Evolutionary conservation across 768 basidiomycete genomes (phyloP).

Genomic region (Phallus indusiatus): DNA sequence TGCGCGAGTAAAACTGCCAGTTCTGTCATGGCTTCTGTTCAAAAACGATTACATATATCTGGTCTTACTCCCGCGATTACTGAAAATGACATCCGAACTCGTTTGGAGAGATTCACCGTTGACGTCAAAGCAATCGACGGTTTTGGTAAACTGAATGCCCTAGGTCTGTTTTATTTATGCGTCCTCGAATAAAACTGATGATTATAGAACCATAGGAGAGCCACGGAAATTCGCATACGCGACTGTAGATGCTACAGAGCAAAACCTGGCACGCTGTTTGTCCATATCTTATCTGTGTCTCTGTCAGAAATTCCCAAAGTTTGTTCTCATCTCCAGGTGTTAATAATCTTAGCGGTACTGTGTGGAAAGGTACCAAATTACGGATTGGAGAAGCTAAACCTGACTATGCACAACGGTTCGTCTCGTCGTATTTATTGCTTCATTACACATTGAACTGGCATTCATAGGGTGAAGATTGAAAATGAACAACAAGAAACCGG

Average conservation of each 20-base stretch:
- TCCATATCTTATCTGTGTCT: slow-evolving; percentile 2
- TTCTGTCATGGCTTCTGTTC: background rate
- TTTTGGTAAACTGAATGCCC: slow-evolving; percentile 50
- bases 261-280: slow-evolving; percentile 58
- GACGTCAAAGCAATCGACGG: slow-evolving; percentile 61
- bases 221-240: slow-evolving; percentile 67
- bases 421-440: background rate
- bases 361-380: slow-evolving; percentile 82
- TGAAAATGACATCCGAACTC: slow-evolving; percentile 42
- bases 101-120: slow-evolving; percentile 60
- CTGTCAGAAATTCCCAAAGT: background rate
- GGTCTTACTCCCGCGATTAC: slow-evolving; percentile 64
- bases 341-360: slow-evolving; percentile 68
- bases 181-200: background rate
- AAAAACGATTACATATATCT: slow-evolving; percentile 62
- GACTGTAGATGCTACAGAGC: slow-evolving; percentile 54
- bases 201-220: slow-evolving; percentile 18
- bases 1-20: too few species aligned
- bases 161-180: slow-evolving; percentile 29
- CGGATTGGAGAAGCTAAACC: slow-evolving; percentile 79
- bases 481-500: slow-evolving; percentile 22
- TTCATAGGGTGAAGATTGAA: slow-evolving; percentile 20
- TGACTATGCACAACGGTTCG: slow-evolving; percentile 56
- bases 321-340: slow-evolving; percentile 38
- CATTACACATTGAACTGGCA: background rate